Evolutionary conservation across 768 basidiomycete genomes (phyloP).

Genomic region (Russula sp.): DNA sequence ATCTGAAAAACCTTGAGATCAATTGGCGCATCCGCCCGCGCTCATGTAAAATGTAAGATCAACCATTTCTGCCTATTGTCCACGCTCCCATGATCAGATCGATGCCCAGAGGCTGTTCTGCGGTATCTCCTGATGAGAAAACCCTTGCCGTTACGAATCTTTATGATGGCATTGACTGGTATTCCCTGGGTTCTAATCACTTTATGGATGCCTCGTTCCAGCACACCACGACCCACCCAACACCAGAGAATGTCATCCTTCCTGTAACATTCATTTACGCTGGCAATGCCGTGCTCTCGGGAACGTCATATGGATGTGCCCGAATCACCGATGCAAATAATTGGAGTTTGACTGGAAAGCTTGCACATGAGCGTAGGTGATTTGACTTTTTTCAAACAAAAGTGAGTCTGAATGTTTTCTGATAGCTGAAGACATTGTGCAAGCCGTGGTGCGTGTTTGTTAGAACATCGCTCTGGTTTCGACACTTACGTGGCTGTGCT

Average conservation of each 20-base stretch:
- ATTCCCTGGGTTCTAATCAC: not conserved
- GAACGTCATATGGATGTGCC: not conserved
- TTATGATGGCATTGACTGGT: not conserved
- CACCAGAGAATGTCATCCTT: not conserved
- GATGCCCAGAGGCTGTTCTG: not conserved
- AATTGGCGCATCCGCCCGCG: not conserved
- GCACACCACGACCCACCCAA: not conserved
- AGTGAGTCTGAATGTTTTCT: not conserved
- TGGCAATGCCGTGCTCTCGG: not conserved
- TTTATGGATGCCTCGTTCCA: not conserved
- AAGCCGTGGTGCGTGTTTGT: too few species aligned
- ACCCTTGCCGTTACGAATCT: not conserved
- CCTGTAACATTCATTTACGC: not conserved
- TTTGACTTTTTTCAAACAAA: not conserved
- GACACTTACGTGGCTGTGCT: too few species aligned
- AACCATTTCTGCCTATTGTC: not conserved
- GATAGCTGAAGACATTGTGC: not conserved
- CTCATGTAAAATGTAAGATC: slow-evolving; percentile 2
- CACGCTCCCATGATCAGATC: not conserved
- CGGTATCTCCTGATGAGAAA: not conserved
- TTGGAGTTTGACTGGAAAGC: too few species aligned
- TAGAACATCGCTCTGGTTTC: too few species aligned
- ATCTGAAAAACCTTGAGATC: not conserved
- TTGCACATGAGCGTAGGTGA: too few species aligned
- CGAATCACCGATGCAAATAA: too few species aligned